phyloP scores from a whole-genome alignment of 306 rosid species.

The Parietaria judaica region DNA sequence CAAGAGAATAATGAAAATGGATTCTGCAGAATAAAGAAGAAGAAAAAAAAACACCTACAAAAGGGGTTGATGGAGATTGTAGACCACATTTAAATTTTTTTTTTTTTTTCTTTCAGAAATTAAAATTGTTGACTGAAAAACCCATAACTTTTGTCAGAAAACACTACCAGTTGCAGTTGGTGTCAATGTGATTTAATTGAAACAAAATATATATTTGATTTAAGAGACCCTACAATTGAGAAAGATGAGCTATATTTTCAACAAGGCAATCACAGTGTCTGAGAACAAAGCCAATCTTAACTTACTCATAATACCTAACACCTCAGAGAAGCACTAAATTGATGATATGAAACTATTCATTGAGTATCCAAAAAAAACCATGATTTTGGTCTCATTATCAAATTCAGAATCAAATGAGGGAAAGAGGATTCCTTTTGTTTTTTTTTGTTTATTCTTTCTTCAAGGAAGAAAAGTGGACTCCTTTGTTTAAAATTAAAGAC shows the following conservation, averaged over 20 bases:
- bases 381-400: background rate
- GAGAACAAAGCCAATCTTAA: constrained; percentile 42
- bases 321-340: background rate
- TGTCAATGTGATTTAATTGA: constrained; percentile 17
- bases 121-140: constrained; percentile 25
- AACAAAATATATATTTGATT: constrained; percentile 23
- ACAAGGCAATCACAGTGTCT: constrained; percentile 53
- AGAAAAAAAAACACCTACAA: constrained; percentile 17
- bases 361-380: background rate
- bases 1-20: constrained; percentile 59
- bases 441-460: background rate
- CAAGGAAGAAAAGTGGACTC: constrained; percentile 16
- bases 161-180: background rate
- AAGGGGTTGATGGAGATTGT: constrained; percentile 27
- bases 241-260: constrained; percentile 37
- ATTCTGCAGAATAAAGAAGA: constrained; percentile 29
- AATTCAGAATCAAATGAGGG: constrained; percentile 6
- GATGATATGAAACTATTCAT: background rate
- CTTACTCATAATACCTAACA: constrained; percentile 5
- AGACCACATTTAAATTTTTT: constrained; percentile 46
- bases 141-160: constrained; percentile 45
- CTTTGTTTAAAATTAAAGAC: constrained; percentile 20
- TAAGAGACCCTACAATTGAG: constrained; percentile 5
- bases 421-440: constrained; percentile 16
- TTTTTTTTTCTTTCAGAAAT: constrained; percentile 7